A percentile compares a stretch with the other conserved stretches of the same genome.
phyloP scores from a whole-genome alignment of 2,329 filamentous ascomycete species.

The Hypoxylon sp. region DNA sequence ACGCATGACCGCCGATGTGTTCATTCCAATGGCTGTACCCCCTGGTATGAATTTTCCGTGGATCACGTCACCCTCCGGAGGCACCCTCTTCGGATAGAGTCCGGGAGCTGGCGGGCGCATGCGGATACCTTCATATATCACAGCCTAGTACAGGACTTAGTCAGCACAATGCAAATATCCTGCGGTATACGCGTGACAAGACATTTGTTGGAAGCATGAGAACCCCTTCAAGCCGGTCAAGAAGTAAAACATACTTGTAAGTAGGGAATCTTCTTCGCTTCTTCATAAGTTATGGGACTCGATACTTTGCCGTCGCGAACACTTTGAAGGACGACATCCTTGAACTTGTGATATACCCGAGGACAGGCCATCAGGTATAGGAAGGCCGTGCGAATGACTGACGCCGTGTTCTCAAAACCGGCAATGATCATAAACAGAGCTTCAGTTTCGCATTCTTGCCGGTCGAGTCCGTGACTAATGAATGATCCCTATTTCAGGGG shows the following conservation, averaged over 20 bases:
- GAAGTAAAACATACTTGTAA: constrained; percentile 25
- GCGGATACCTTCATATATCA: constrained; percentile 58
- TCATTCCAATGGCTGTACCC: constrained; percentile 57
- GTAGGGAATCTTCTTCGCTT: constrained; percentile 56
- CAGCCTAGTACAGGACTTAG: constrained; percentile 47
- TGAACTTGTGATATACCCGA: constrained; percentile 60
- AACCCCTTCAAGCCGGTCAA: neutral
- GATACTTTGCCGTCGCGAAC: constrained; percentile 53
- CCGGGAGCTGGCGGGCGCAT: constrained; percentile 56
- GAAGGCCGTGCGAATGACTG: constrained; percentile 62
- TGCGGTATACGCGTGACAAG: no score
- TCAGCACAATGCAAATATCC: neutral
- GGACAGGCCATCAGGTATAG: constrained; percentile 65
- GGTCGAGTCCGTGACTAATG: constrained; percentile 53
- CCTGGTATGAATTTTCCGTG: constrained; percentile 56
- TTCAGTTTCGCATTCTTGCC: constrained; percentile 53
- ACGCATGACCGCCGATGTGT: constrained; percentile 54
- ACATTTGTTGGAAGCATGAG: neutral
- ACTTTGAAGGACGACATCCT: constrained; percentile 60
- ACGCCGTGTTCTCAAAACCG: constrained; percentile 67
- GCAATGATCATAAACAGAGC: constrained; percentile 50
- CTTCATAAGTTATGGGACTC: constrained; percentile 49
- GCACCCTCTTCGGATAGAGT: constrained; percentile 50
- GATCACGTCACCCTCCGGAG: constrained; percentile 50
- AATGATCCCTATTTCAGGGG: constrained; percentile 50